Evolutionary conservation across 1,139 yeast genomes (phyloP), one percentile per base, ranked within the genome.

Genomic region (Saccharomycopsis crataegensis): DNA sequence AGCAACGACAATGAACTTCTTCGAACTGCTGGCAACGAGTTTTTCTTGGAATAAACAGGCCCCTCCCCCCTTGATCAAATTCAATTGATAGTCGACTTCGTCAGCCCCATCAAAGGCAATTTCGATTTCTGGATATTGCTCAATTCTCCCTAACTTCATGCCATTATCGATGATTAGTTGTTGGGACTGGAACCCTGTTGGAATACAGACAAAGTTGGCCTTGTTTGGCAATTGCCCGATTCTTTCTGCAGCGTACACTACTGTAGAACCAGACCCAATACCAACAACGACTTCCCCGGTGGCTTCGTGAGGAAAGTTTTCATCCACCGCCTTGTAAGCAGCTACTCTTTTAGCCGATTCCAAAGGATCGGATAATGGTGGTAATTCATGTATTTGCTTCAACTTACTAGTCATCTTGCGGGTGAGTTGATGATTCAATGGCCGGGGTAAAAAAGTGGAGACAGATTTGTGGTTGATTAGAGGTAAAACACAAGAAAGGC

Each of bases 91-190:
- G 67, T 93, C 99, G 55, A 91, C 94, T 68, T 94, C 99, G 70
- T 94, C 99, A 8, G 99, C 99, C 46, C 99, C 99, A 68, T 94
- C 99, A 67, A 94, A 93, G 2, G 96, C 96, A 62, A 93, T 82
- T 66, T 93, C 99, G 46, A 94, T 72, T 37, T 77, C 76, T 1
- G 90, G 82, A 62, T 73, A 83, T 71, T 88, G 91, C 65, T 93
- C 98, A 60, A 93, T 80, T 6, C 86, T 73, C 1, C 96, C 96
- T 61, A 91, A 75, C 42, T 68, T 76, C 61, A 94, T 76, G 0
- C 95, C 95, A 62, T 90, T 91, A 54, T 80, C 86, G 57, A 88
- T 74, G 61, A 94, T 90, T 62, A 94, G 77, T 63, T 84, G 89
- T 64, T 86, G 86, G 50, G 96, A 86, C 70, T 94, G 99, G 75